Base-by-base conservation (phyloP, 78 protist genomes). In the Dictyostelium citrinum region DNA sequence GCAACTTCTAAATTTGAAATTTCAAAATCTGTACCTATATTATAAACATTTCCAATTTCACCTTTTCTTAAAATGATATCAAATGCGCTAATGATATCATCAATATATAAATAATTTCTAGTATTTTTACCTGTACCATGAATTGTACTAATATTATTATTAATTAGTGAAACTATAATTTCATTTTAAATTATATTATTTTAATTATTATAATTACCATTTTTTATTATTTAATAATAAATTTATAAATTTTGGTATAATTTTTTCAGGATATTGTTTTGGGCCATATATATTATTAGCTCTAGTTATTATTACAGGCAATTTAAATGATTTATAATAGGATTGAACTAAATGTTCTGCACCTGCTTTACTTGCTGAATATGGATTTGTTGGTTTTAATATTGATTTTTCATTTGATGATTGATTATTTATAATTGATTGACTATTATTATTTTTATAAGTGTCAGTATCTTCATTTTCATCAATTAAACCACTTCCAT, bases 231-330 rank as follows among this genome's bases (percentile, higher is more conserved):
- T 41, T 78, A 31, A 84, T 55, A 68, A 88, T 16, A 81, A 95
- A 31, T 17, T 31, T 17, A 98, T 78, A 60, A 98, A 97, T 91
- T 98, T 98, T n/a, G 99, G 99, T 39, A 98, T 96, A 22, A 98
- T 82, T 84, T 97, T 97, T 43, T 98, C 99, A 10, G 99, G 99
- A 74, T 91, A 99, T 81, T 99, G 99, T 27, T 33, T 78, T 39
- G 99, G 99, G 5, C 99, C 99, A 76, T 98, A 98, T 3, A 97
- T 98, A 45, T 98, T 98, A 91, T 98, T 98, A 41, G 99, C 98
- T 11, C 99, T 96, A 2, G 99, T 98, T 41, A 98, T 96, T 79
- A 98, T 95, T 41, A 90, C n/a, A 3, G 99, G 99, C 41, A 97
- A 45, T 45, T 76, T 35, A 95, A 96, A 97, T 6, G 97, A 95